These are phyloP conservation scores for Corynespora cassiicola DNA, from an alignment of 2,329 filamentous ascomycete species.

Conservation along the genomic window DNA sequence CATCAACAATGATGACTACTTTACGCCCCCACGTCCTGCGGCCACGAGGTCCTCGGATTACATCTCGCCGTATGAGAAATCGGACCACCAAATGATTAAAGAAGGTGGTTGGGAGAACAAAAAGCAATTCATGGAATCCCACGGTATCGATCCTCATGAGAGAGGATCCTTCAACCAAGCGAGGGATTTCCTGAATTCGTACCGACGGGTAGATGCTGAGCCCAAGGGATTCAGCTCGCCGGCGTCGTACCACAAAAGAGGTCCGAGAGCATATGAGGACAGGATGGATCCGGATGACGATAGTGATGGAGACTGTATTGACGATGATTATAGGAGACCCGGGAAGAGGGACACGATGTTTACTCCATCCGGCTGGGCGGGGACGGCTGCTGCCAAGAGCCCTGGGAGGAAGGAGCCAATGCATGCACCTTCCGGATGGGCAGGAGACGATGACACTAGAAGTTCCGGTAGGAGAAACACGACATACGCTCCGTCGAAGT, in stretches of 20 bases:
- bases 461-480: background rate
- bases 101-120: slow-evolving; percentile 17
- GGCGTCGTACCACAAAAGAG: background rate
- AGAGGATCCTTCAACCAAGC: slow-evolving; percentile 10
- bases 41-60: slow-evolving; percentile 3
- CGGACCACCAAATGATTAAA: slow-evolving; percentile 6
- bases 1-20: too few species aligned
- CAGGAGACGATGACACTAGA: background rate
- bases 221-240: background rate
- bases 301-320: background rate
- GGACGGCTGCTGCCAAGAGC: too few species aligned
- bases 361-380: too few species aligned
- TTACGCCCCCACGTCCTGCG: too few species aligned
- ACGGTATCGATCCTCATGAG: slow-evolving; percentile 9
- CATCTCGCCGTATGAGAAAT: slow-evolving; percentile 1
- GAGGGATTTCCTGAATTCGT: slow-evolving; percentile 5
- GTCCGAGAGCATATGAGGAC: background rate
- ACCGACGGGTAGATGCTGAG: slow-evolving; percentile 9
- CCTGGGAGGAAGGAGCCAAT: background rate
- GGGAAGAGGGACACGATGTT: background rate
- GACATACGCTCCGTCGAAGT: background rate
- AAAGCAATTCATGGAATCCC: slow-evolving; percentile 14
- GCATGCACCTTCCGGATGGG: too few species aligned
- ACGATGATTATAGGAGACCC: background rate
- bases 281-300: slow-evolving; percentile 1